Percentiles rank a stretch among this genome's conserved stretches.
Evolutionary conservation across 768 basidiomycete species (phyloP).

Genomic region (Mrakia blollopis): DNA sequence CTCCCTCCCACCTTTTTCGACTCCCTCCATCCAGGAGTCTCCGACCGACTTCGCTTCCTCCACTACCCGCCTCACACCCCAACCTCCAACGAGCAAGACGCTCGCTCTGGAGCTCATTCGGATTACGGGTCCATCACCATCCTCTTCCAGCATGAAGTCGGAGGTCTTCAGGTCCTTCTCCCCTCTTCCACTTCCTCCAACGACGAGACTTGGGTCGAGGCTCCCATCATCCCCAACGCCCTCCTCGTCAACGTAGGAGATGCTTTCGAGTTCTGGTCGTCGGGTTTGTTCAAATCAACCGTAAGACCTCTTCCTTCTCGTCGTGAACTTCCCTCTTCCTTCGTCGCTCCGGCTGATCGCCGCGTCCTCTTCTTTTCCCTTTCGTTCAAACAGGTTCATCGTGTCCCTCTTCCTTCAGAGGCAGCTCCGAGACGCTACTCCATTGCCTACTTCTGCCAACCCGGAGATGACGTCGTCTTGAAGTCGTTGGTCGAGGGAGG

Average conservation of each 20-base stretch:
- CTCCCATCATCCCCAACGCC: conserved; percentile 10
- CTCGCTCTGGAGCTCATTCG: conserved; percentile 49
- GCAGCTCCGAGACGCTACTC: conserved; percentile 15
- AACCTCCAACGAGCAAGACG: conserved; percentile 44
- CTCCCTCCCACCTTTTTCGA: conserved; percentile 51
- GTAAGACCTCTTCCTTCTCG: background rate
- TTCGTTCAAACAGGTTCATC: conserved; percentile 10
- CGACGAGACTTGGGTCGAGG: background rate
- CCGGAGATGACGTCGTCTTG: conserved; percentile 12
- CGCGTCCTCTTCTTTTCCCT: background rate
- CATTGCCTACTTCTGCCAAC: conserved; percentile 28
- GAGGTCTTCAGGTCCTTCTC: conserved; percentile 55
- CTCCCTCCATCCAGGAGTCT: conserved; percentile 47
- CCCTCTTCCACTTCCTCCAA: background rate
- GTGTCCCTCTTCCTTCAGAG: conserved; percentile 8
- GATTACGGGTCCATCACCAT: conserved; percentile 60
- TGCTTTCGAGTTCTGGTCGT: background rate
- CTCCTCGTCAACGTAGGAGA: conserved; percentile 22
- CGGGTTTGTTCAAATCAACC: background rate
- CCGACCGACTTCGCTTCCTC: conserved; percentile 57
- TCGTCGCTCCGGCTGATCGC: background rate
- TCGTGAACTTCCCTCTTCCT: background rate
- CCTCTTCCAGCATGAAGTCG: conserved; percentile 58
- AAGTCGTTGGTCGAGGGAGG: background rate
- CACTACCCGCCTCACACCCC: conserved; percentile 54